Base-by-base conservation (phyloP, 2,329 filamentous ascomycete species). In the Colletotrichum noveboracense region DNA sequence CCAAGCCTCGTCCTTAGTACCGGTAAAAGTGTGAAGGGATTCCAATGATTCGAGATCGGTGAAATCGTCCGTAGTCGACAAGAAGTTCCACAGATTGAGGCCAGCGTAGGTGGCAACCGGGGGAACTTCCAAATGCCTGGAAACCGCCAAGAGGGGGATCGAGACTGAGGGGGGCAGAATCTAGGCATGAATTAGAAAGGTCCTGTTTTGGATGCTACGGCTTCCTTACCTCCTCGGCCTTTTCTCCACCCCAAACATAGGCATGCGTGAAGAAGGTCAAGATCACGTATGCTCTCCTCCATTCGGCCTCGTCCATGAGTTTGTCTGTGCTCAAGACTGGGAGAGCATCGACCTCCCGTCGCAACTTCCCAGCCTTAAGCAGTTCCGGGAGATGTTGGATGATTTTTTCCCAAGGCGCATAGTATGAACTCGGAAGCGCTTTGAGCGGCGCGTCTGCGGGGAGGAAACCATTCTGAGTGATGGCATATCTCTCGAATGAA, bases 71-170 rank as follows among this genome's bases (percentile, higher is more conserved):
- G 84, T 82, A 0, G 79, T 76, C 52, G 93, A 92, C 77, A 91
- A 89, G 85, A 94, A 98, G 85, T 98, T 98, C 96, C 96, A 98
- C 14, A 98, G 88, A 79, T 94, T 96, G 38, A 96, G 88, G 1
- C 91, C 94, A 1, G 96, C 94, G 81, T 98, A 98, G 13, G 96
- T 97, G n/a, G 96, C 94, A 0, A 97, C 95, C 2, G 96, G 94
- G 1, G 96, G 96, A 1, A 98, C 89, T 76, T 96, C 94, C 8
- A 98, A 91, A 79, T 93, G 92, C 14, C 89, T 85, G 70, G 95
- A 95, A 12, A 95, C 90, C 62, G 89, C 81, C 61, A 97, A 88
- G 75, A 98, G 93, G 0, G 96, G 96, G 1, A 95, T 87, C 1
- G 95, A 93, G 72, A 98, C 90, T 66, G 93, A 87, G 0, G 94